Percentiles rank a stretch among this genome's conserved stretches.
Evolutionary conservation across 2,329 filamentous ascomycete genomes (phyloP).

Genomic region (Colletotrichum horii): DNA sequence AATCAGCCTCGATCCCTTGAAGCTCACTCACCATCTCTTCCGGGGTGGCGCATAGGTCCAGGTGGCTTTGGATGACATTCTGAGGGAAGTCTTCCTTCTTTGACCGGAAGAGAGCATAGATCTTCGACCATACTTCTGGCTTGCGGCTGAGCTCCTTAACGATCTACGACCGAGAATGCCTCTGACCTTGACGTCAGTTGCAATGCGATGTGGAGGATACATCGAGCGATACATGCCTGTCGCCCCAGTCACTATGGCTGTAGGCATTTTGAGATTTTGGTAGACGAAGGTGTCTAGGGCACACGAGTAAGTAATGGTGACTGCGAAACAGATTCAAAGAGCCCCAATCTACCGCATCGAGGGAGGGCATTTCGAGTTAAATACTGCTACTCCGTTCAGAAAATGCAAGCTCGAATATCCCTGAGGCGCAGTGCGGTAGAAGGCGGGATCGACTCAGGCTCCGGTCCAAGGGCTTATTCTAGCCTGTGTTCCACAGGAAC

Average conservation of each 20-base stretch:
- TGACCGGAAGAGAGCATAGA: constrained; percentile 29
- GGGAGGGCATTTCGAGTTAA: not conserved
- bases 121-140: constrained; percentile 23
- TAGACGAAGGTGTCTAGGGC: not conserved
- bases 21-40: constrained; percentile 27
- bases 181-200: not conserved
- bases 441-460: not conserved
- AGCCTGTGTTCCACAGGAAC: not conserved
- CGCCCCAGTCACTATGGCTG: not conserved
- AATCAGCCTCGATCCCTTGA: constrained; percentile 24
- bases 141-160: constrained; percentile 23
- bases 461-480: not conserved
- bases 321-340: not conserved
- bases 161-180: constrained; percentile 30
- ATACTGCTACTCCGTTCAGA: not conserved
- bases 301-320: not conserved
- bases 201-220: not conserved
- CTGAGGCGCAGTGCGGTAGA: not conserved
- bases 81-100: constrained; percentile 24
- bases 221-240: not conserved
- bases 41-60: constrained; percentile 22
- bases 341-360: not conserved
- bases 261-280: not conserved
- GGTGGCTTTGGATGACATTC: constrained; percentile 24
- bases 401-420: not conserved